A percentile compares a stretch with the other conserved stretches of the same genome.
phyloP scores from a whole-genome alignment of 2,329 filamentous ascomycete species.

The Drechmeria coniospora region DNA sequence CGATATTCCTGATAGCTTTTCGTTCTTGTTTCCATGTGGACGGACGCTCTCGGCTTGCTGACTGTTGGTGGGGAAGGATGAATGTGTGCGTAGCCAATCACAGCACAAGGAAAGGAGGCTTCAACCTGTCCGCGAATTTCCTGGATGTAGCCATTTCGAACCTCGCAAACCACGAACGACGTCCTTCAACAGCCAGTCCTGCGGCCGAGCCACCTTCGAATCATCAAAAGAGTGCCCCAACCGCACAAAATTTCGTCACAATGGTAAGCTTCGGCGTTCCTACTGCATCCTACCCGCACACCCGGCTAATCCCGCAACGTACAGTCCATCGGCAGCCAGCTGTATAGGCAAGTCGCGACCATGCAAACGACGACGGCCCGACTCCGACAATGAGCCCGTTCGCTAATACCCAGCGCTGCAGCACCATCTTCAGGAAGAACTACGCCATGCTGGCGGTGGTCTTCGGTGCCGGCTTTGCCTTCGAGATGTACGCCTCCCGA shows the following conservation, averaged over 20 bases:
- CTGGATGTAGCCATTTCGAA: constrained; percentile 5
- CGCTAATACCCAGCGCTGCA: constrained; percentile 24
- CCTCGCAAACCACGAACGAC: constrained; percentile 12
- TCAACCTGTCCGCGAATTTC: constrained; percentile 15
- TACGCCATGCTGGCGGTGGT: constrained; percentile 73
- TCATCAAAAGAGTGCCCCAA: constrained; percentile 13
- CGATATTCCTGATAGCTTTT: too few species aligned
- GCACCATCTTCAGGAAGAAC: constrained; percentile 75
- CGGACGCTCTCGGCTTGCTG: too few species aligned
- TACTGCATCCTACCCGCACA: neutral
- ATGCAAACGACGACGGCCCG: constrained; percentile 6
- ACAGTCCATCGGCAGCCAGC: constrained; percentile 20
- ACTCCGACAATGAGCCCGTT: too few species aligned
- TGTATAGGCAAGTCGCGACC: constrained; percentile 24
- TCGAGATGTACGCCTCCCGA: constrained; percentile 64
- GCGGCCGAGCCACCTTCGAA: constrained; percentile 11
- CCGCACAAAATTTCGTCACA: constrained; percentile 15
- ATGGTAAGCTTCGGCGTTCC: constrained; percentile 17
- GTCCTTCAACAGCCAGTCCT: constrained; percentile 12
- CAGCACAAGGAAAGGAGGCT: constrained; percentile 12
- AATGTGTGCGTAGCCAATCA: constrained; percentile 18
- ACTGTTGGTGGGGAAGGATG: constrained; percentile 1
- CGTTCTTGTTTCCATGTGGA: too few species aligned
- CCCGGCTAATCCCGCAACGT: constrained; percentile 19
- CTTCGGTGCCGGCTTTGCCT: constrained; percentile 76